A percentile compares a stretch with the other conserved stretches of the same genome.
phyloP scores from a whole-genome alignment of 192 early-diverging fungal species.

The Rhizophagus sp. region DNA sequence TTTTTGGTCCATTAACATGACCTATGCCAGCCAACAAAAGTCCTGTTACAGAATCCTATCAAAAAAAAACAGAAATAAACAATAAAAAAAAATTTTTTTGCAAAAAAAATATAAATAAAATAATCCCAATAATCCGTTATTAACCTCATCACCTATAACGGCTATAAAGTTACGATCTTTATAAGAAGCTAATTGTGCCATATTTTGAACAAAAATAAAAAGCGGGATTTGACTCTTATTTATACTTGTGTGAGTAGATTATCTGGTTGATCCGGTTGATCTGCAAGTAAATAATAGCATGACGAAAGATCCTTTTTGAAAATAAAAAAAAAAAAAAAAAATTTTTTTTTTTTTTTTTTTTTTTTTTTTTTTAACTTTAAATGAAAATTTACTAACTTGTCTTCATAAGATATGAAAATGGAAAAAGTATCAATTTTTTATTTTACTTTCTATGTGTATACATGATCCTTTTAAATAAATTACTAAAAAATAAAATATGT shows the following conservation, averaged over 20 bases:
- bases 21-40: slow-evolving; percentile 97
- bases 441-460: slow-evolving; percentile 30
- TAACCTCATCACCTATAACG: slow-evolving; percentile 68
- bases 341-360: not conserved
- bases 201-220: not conserved
- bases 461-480: not conserved
- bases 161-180: slow-evolving; percentile 64
- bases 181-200: not conserved
- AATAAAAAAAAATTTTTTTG: not conserved
- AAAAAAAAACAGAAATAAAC: not conserved
- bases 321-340: not conserved
- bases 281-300: no score
- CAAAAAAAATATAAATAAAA: not conserved
- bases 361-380: slow-evolving; percentile 5
- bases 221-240: not conserved
- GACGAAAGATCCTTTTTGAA: not conserved
- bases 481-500: no score
- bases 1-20: slow-evolving; percentile 90
- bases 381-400: not conserved
- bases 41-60: slow-evolving; percentile 87
- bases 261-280: no score
- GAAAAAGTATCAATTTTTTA: slow-evolving; percentile 19
- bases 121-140: not conserved
- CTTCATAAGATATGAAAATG: not conserved
- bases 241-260: not conserved